A percentile compares a stretch with the other conserved stretches of the same genome.
phyloP scores from a whole-genome alignment of 331 rosid genomes.

The Spiraea crenata region DNA sequence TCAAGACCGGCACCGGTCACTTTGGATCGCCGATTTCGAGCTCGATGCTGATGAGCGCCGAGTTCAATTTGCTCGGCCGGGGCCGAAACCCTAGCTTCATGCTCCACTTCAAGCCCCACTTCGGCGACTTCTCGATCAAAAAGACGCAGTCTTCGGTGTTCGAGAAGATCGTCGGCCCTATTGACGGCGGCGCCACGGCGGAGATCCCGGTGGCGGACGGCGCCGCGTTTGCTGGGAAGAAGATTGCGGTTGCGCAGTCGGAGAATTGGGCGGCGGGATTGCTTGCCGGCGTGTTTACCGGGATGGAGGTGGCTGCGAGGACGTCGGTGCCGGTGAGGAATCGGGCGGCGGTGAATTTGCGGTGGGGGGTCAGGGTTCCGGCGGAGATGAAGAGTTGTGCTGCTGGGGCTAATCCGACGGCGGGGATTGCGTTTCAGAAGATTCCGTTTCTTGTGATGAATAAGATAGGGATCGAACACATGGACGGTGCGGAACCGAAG shows the following conservation, averaged over 20 bases:
- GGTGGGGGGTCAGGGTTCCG: slow-evolving; percentile 88
- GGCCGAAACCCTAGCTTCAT: slow-evolving; percentile 57
- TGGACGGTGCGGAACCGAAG: slow-evolving; percentile 44
- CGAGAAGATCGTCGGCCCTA: slow-evolving; percentile 28
- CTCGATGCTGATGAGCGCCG: slow-evolving; percentile 77
- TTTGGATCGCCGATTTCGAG: slow-evolving; percentile 66
- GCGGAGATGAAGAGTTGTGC: slow-evolving; percentile 37
- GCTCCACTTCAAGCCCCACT: slow-evolving; percentile 81
- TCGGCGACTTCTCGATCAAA: slow-evolving; percentile 84
- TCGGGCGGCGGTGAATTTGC: slow-evolving; percentile 52
- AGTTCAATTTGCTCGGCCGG: slow-evolving; percentile 50
- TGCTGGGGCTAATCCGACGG: slow-evolving; percentile 16
- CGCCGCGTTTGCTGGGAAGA: slow-evolving; percentile 32
- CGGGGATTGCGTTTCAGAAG: slow-evolving; percentile 46
- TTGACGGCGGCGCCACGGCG: slow-evolving; percentile 24
- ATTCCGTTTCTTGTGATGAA: slow-evolving; percentile 79
- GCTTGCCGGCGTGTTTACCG: slow-evolving; percentile 46
- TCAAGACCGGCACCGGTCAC: slow-evolving; percentile 69
- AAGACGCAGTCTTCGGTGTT: slow-evolving; percentile 70
- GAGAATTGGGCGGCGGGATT: slow-evolving; percentile 27
- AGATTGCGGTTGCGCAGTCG: slow-evolving; percentile 24
- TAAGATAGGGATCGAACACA: slow-evolving; percentile 84
- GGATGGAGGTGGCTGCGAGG: slow-evolving; percentile 65
- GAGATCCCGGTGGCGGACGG: slow-evolving; percentile 35
- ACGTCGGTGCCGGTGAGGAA: slow-evolving; percentile 58